Percentiles rank a stretch among this genome's conserved stretches.
These are phyloP conservation scores for Aspergillus sp. DNA, from an alignment of 2,329 filamentous ascomycete genomes.

Conservation along the genomic window DNA sequence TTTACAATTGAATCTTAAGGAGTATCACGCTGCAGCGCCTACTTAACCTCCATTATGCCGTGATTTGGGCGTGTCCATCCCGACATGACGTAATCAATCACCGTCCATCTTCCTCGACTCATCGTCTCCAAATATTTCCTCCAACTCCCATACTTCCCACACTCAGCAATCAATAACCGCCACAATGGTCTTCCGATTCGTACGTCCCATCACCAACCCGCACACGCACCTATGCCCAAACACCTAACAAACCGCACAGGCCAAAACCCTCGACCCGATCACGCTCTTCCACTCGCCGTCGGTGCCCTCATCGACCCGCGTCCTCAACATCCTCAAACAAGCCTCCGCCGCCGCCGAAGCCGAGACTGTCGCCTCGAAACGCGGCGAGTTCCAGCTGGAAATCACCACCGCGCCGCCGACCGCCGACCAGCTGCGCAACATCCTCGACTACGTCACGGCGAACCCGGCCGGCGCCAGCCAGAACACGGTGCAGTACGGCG, in stretches of 20 bases:
- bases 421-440: constrained; percentile 74
- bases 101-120: not conserved
- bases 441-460: constrained; percentile 64
- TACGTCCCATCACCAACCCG: constrained; percentile 7
- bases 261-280: constrained; percentile 82
- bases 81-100: not conserved
- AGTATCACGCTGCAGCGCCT: too few relatives aligned
- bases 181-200: constrained; percentile 25
- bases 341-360: constrained; percentile 71
- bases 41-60: too few relatives aligned
- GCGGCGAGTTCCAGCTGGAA: constrained; percentile 79
- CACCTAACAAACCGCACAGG: constrained; percentile 44
- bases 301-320: constrained; percentile 68
- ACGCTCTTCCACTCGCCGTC: constrained; percentile 92
- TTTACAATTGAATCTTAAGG: too few relatives aligned
- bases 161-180: not conserved
- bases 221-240: not conserved
- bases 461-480: constrained; percentile 54
- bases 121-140: not conserved
- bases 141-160: not conserved
- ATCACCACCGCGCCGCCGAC: constrained; percentile 80
- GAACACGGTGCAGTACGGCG: constrained; percentile 62
- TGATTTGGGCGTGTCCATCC: not conserved
- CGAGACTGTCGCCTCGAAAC: constrained; percentile 67
- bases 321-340: constrained; percentile 76